Evolutionary conservation across 768 basidiomycete species (phyloP).

Genomic region (Tylopilus intermedius): DNA sequence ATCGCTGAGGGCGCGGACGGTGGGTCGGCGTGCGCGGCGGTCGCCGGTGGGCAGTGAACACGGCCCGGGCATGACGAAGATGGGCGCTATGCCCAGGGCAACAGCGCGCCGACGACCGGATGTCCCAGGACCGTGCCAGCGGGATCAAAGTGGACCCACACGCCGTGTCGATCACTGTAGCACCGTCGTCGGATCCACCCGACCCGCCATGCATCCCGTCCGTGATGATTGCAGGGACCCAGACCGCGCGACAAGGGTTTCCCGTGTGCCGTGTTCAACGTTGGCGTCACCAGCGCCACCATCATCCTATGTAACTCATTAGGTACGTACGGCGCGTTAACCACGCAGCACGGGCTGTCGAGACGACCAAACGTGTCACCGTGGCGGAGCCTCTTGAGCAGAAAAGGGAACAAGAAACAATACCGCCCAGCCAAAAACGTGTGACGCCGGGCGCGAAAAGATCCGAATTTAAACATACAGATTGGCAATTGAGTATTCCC

Average conservation of each 20-base stretch:
- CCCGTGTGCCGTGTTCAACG: neutral
- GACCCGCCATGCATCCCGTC: neutral
- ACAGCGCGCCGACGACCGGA: neutral
- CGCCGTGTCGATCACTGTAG: constrained; percentile 3
- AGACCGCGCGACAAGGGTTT: neutral
- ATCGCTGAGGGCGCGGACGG: neutral
- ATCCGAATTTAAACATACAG: neutral
- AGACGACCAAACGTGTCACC: constrained; percentile 6
- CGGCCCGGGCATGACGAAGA: neutral
- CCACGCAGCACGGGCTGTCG: neutral
- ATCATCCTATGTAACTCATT: neutral
- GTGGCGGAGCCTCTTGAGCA: neutral
- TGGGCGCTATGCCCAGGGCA: neutral
- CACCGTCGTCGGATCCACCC: neutral
- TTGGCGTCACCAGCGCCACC: neutral
- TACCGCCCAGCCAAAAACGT: neutral
- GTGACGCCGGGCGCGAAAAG: neutral
- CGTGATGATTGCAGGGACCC: neutral
- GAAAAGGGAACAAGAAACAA: constrained; percentile 2
- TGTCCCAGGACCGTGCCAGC: neutral
- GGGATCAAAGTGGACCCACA: neutral
- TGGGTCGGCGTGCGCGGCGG: neutral
- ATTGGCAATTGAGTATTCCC: constrained; percentile 7
- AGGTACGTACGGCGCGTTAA: neutral
- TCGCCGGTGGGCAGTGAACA: neutral